Evolutionary conservation across 2,329 filamentous ascomycete genomes (phyloP).

Genomic region (Myriangium duriaei): DNA sequence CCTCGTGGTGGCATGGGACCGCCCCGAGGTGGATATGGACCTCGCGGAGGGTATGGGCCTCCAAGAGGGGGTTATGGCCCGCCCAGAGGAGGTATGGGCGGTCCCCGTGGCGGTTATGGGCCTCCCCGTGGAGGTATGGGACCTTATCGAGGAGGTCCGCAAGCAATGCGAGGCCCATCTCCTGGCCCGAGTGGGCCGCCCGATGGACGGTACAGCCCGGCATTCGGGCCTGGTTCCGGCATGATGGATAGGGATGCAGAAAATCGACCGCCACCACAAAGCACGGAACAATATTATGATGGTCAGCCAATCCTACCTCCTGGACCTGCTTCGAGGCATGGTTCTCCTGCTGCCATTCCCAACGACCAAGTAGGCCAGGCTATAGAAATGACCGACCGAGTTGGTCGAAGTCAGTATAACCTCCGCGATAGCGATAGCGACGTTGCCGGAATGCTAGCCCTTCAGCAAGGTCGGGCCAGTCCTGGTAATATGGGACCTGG

Average conservation of each 20-base stretch:
- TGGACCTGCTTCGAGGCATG: conserved; percentile 11
- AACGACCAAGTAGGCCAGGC: conserved; percentile 46
- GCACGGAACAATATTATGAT: conserved; percentile 19
- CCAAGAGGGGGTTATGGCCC: conserved; percentile 31
- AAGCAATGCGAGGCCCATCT: conserved; percentile 20
- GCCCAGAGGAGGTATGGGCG: conserved; percentile 26
- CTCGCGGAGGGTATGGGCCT: conserved; percentile 42
- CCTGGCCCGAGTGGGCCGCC: conserved; percentile 23
- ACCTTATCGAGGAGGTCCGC: conserved; percentile 23
- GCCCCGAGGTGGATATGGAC: conserved; percentile 31
- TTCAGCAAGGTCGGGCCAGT: conserved; percentile 44
- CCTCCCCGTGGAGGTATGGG: conserved; percentile 33
- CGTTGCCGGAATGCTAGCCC: conserved; percentile 59
- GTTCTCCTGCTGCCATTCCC: conserved; percentile 8
- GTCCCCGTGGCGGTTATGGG: conserved; percentile 26
- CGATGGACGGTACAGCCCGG: conserved; percentile 25
- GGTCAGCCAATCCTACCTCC: conserved; percentile 22
- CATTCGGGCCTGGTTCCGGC: conserved; percentile 13
- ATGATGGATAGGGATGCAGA: conserved; percentile 21
- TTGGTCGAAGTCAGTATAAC: conserved; percentile 31
- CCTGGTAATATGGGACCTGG: conserved; percentile 58
- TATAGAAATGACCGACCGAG: conserved; percentile 69
- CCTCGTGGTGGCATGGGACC: conserved; percentile 13
- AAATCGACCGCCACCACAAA: conserved; percentile 28
- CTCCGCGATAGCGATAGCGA: conserved; percentile 54